Base-by-base conservation (phyloP, 768 basidiomycete species). In the Trametes sanguinea region DNA sequence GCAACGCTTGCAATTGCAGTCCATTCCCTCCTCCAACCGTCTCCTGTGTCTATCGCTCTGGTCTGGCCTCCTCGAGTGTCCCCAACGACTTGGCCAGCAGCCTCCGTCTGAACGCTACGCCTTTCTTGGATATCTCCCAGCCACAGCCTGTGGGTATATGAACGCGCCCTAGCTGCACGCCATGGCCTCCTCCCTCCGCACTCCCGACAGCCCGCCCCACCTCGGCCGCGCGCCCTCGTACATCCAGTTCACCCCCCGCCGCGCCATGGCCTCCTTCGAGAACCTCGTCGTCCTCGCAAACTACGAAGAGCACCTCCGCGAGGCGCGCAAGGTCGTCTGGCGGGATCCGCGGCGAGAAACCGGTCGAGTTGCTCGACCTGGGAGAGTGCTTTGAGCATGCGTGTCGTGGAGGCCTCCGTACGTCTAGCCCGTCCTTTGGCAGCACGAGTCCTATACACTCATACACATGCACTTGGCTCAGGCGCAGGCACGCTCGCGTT, bases 201-300 rank as follows among this genome's bases (percentile, higher is more conserved):
- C 58, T 22, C 63, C 63, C 33, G 63, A 64, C 33, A 64, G 63
- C 54, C 63, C 63, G 39, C 59, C 63, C 5, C 44, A 42, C 50
- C 63, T 64, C 54, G 63, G 59, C 35, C 70, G 75, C 16, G 53
- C 64, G 17, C 69, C 73, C 5, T 74, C 80, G 3, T 78, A 82
- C 65, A 79, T 84, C 55, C 75, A 78, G 6, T 79, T 86, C 65
- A 78, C 82, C 0, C 86, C 85, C 0, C 79, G 76, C 50, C 77
- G 78, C 39, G 83, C 87, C 3, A 85, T 89, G 77, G 81, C 83
- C 8, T 92, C 90, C 0, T 94, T 94, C 66, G 91, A 94, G 71
- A 92, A 90, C 69, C 78, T 95, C 7, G 87, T 92, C 22, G 89
- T 89, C 13, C 80, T 95, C 57, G 93, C 92, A 4, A 92, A 93